Base-by-base conservation (phyloP, 768 basidiomycete species). In the Calocybe cyanea region DNA sequence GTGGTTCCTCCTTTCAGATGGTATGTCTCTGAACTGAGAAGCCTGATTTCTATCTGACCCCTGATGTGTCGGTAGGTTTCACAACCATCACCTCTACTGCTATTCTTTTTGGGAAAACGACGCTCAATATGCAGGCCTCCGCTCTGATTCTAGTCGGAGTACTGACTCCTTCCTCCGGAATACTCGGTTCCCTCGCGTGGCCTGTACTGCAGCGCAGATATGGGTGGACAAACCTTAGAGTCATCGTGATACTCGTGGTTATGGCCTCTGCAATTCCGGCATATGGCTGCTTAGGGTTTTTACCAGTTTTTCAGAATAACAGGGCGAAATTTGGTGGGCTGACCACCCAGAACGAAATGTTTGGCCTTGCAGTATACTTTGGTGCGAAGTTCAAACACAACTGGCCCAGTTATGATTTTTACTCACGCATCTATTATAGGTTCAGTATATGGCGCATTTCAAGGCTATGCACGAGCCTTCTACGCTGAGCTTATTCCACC, bases 1-100 rank as follows among this genome's bases (percentile, higher is more conserved):
- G 0, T 97, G 94, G 93, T 94, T 96, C 62, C 74, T 98, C 10
- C 78, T 98, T 18, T 91, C 88, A 1, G 94, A 98, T 57, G 90
- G 92, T 88, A 42, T 35, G 77, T 63, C 2, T 2, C 5, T 2
- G 1, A 6, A 4, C 19, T 19, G 18, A n/a, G n/a, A n/a, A n/a
- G n/a, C 19, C n/a, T 24, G 1, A 2, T 33, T 17, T n/a, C 6
- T 7, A n/a, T 8, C 9, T 23, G 13, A 13, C 33, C 42, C 21
- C 36, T 33, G 20, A 21, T 38, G 24, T 19, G n/a, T 11, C 3
- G 23, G 7, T 31, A 91, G 90, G 85, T 1, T 93, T 94, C 65
- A 90, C 93, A 2, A 96, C 94, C 0, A 86, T 96, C 37, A 92
- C 92, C 0, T 89, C 89, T 0, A 92, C 91, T 0, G 90, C 95